Evolutionary conservation across 257 asterid genomes (phyloP).

Genomic region (Solanum microdontum): DNA sequence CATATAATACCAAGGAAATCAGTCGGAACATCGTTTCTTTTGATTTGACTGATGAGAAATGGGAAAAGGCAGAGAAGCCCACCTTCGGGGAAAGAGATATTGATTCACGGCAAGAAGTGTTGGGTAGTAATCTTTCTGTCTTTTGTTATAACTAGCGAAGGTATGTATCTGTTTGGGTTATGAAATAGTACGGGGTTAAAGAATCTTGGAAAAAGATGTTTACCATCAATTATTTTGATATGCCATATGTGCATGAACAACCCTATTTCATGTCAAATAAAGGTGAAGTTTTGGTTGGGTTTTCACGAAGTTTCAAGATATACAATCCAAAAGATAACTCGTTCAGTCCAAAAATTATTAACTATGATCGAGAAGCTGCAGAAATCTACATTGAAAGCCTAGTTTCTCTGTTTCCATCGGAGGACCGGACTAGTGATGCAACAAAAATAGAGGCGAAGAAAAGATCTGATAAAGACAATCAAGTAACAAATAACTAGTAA

Average conservation of each 20-base stretch:
- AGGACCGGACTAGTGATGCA: not conserved
- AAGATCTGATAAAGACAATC: too few relatives aligned
- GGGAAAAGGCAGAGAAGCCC: not conserved
- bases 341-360: conserved; percentile 6
- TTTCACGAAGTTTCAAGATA: conserved; percentile 10
- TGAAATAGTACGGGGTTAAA: not conserved
- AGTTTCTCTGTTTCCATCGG: conserved; percentile 1
- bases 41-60: not conserved
- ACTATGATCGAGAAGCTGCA: not conserved
- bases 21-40: not conserved
- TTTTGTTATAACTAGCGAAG: not conserved
- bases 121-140: not conserved
- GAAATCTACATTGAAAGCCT: conserved; percentile 29
- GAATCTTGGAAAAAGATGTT: conserved; percentile 22
- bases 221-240: conserved; percentile 12
- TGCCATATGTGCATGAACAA: not conserved
- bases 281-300: conserved; percentile 26
- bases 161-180: conserved; percentile 15
- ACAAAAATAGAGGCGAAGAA: not conserved
- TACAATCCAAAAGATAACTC: conserved; percentile 17
- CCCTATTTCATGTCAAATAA: conserved; percentile 21
- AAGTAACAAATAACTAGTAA: not conserved
- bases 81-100: not conserved
- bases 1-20: too few relatives aligned
- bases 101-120: not conserved